phyloP scores from a whole-genome alignment of 768 basidiomycete genomes.

The Suillus americanus region DNA sequence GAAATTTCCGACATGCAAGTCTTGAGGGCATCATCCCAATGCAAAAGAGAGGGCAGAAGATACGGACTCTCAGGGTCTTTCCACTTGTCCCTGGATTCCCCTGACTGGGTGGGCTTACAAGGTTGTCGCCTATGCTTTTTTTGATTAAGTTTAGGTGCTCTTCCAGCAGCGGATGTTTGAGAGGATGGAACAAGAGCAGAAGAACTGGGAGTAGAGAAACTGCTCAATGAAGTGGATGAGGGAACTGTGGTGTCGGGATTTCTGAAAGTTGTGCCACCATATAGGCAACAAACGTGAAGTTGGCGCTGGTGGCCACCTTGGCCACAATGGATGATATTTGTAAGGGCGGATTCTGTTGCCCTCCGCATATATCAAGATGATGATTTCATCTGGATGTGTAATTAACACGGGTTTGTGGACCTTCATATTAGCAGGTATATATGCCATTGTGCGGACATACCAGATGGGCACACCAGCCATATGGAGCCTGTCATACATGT shows the following conservation, averaged over 20 bases:
- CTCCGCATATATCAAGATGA: neutral
- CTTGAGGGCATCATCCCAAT: conserved; percentile 4
- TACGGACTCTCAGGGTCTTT: neutral
- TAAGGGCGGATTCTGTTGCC: neutral
- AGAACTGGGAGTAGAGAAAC: neutral
- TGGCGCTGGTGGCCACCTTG: neutral
- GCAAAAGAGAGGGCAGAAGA: neutral
- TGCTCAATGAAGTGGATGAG: neutral
- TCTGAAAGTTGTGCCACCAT: neutral
- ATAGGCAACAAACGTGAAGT: neutral
- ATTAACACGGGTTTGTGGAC: neutral
- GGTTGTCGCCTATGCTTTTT: no score
- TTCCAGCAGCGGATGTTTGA: neutral
- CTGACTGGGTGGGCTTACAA: neutral
- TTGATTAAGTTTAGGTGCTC: no score
- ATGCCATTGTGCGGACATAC: neutral
- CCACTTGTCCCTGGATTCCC: conserved; percentile 7
- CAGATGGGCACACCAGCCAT: neutral
- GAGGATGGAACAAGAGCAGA: neutral
- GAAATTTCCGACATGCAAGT: no score
- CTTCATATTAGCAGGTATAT: neutral
- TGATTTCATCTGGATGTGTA: neutral
- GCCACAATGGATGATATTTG: neutral
- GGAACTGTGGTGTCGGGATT: neutral
- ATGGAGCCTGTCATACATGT: neutral